phyloP scores from a whole-genome alignment of 2,329 filamentous ascomycete species.

The Cladosporium austrohemisphaericum region DNA sequence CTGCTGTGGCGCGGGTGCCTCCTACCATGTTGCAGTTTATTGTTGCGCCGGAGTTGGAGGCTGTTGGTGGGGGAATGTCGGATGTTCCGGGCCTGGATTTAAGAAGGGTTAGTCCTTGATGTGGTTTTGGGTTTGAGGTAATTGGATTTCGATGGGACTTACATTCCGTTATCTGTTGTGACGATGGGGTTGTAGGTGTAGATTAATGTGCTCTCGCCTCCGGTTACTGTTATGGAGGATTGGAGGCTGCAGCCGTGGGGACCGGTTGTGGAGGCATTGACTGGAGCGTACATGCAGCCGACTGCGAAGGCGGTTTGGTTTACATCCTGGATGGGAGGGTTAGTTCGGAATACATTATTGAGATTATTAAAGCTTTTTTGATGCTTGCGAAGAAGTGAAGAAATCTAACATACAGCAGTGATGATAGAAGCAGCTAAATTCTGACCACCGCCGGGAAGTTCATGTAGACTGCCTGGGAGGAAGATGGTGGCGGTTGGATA shows the following conservation, averaged over 20 bases:
- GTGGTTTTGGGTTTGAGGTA: constrained; percentile 6
- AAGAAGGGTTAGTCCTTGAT: constrained; percentile 18
- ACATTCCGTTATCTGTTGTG: constrained; percentile 17
- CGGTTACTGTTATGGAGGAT: constrained; percentile 29
- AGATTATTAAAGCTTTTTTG: too few species aligned
- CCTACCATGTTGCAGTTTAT: constrained; percentile 27
- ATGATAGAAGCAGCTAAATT: constrained; percentile 18
- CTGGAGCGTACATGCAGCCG: constrained; percentile 19
- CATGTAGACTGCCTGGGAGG: constrained; percentile 15
- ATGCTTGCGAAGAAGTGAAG: background rate
- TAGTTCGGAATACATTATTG: background rate
- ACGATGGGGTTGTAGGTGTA: constrained; percentile 18
- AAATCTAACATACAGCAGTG: constrained; percentile 20
- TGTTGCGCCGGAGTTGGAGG: constrained; percentile 16
- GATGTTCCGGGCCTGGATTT: constrained; percentile 17
- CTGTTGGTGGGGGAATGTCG: background rate
- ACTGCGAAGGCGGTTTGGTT: constrained; percentile 28
- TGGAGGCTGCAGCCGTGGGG: constrained; percentile 21
- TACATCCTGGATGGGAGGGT: constrained; percentile 16
- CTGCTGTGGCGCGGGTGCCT: constrained; percentile 19
- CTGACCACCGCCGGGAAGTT: background rate
- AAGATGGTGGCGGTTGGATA: constrained; percentile 15
- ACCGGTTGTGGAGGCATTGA: constrained; percentile 15
- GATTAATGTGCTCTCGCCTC: constrained; percentile 27
- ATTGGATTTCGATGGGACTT: constrained; percentile 10